phyloP scores from a whole-genome alignment of 2,329 filamentous ascomycete species.

The Sclerotinia trifoliorum region DNA sequence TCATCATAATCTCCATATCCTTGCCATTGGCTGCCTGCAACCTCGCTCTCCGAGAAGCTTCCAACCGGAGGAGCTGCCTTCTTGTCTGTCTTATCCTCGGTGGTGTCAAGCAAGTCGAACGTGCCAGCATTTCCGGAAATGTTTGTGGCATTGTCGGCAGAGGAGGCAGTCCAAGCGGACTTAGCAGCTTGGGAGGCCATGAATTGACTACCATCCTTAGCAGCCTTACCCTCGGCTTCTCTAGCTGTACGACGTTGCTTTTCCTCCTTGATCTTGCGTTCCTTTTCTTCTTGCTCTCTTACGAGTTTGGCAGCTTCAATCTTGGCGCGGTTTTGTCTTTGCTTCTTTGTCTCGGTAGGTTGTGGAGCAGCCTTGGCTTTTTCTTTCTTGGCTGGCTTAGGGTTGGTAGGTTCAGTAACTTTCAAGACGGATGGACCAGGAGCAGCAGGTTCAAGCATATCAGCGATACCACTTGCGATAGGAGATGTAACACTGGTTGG shows the following conservation, averaged over 20 bases:
- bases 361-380: slow-evolving; percentile 59
- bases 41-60: slow-evolving; percentile 31
- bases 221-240: slow-evolving; percentile 76
- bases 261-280: slow-evolving; percentile 74
- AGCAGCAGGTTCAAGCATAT: slow-evolving; percentile 80
- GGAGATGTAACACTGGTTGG: slow-evolving; percentile 48
- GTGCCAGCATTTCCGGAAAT: slow-evolving; percentile 40
- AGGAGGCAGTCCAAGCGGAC: slow-evolving; percentile 46
- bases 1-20: slow-evolving; percentile 55
- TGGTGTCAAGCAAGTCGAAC: slow-evolving; percentile 57
- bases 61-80: slow-evolving; percentile 36
- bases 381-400: slow-evolving; percentile 57
- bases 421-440: slow-evolving; percentile 73
- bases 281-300: slow-evolving; percentile 74
- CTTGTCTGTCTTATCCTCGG: slow-evolving; percentile 46
- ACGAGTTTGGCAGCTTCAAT: slow-evolving; percentile 73
- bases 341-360: slow-evolving; percentile 84
- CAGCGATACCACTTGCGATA: slow-evolving; percentile 60
- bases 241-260: slow-evolving; percentile 80
- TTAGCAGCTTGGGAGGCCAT: slow-evolving; percentile 47
- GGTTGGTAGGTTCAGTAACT: slow-evolving; percentile 66
- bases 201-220: slow-evolving; percentile 73
- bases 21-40: slow-evolving; percentile 27
- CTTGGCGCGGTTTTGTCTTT: slow-evolving; percentile 89
- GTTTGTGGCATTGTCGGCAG: slow-evolving; percentile 24